phyloP scores from a whole-genome alignment of 208 protist species.

The Wallacemonas sp. region DNA sequence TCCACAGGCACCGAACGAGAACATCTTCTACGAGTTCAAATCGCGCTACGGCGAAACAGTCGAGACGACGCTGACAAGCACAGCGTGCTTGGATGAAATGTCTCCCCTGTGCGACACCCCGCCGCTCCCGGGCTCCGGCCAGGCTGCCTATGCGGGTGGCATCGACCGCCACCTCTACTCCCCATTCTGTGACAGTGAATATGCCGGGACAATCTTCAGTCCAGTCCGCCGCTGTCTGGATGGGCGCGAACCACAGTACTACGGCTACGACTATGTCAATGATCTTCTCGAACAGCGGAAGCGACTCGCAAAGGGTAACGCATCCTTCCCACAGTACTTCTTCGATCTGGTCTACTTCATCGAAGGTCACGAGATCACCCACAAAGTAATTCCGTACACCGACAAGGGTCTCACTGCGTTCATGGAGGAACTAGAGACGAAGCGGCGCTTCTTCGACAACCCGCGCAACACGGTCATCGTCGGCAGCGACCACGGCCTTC shows the following conservation, averaged over 20 bases:
- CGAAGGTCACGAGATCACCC: conserved; percentile 65
- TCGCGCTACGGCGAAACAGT: neutral
- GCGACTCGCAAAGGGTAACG: neutral
- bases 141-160: neutral
- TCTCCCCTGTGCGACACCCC: neutral
- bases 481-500: conserved; percentile 58
- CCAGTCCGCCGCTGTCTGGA: neutral
- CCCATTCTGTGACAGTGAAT: neutral
- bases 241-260: neutral
- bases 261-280: conserved; percentile 36
- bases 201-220: neutral
- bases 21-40: conserved; percentile 6
- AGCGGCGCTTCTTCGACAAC: conserved; percentile 63
- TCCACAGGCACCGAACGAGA: conserved; percentile 3
- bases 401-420: conserved; percentile 53
- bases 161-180: conserved; percentile 6
- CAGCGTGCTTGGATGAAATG: neutral
- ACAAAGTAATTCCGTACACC: conserved; percentile 39
- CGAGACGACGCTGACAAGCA: neutral
- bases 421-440: conserved; percentile 35
- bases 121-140: neutral
- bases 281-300: conserved; percentile 31
- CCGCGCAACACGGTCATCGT: conserved; percentile 61
- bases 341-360: conserved; percentile 58
- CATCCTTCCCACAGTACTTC: conserved; percentile 27